Conservation (phyloP, 768 basidiomycete species). For the Boletus sp. region DNA sequence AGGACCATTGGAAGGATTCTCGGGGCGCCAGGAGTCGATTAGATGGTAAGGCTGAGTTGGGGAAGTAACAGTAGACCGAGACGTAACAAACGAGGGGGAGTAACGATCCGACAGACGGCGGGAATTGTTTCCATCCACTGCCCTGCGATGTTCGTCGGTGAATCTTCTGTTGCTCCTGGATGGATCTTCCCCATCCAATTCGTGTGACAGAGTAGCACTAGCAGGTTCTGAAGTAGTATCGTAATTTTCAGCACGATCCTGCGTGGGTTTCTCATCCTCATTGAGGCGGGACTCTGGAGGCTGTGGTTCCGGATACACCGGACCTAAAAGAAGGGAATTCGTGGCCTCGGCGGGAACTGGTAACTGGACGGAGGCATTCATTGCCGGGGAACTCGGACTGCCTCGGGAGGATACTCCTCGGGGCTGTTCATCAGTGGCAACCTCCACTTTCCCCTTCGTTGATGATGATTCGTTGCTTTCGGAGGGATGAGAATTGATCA, state of each 20-base stretch:
- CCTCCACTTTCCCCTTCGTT: background rate
- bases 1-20: conserved; percentile 1
- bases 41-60: conserved; percentile 1
- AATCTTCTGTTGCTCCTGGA: conserved; percentile 5
- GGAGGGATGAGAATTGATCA: background rate
- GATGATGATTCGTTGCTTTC: background rate
- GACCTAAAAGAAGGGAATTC: conserved; percentile 9
- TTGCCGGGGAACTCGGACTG: conserved; percentile 5
- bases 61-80: conserved; percentile 2
- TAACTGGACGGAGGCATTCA: conserved; percentile 5
- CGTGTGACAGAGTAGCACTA: conserved; percentile 1
- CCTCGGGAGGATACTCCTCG: background rate
- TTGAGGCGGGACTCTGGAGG: background rate
- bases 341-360: conserved; percentile 1
- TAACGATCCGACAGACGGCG: conserved; percentile 8
- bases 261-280: background rate
- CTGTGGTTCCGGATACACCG: conserved; percentile 9
- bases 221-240: conserved; percentile 7
- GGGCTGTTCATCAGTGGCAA: background rate
- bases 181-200: conserved; percentile 8
- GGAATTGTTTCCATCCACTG: background rate
- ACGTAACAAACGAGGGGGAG: conserved; percentile 4
- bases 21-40: conserved; percentile 7
- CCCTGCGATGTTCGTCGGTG: conserved; percentile 9
- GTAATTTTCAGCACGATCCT: background rate